These are phyloP conservation scores for Daldinia sp. DNA, from an alignment of 2,329 filamentous ascomycete genomes.

Conservation along the genomic window DNA sequence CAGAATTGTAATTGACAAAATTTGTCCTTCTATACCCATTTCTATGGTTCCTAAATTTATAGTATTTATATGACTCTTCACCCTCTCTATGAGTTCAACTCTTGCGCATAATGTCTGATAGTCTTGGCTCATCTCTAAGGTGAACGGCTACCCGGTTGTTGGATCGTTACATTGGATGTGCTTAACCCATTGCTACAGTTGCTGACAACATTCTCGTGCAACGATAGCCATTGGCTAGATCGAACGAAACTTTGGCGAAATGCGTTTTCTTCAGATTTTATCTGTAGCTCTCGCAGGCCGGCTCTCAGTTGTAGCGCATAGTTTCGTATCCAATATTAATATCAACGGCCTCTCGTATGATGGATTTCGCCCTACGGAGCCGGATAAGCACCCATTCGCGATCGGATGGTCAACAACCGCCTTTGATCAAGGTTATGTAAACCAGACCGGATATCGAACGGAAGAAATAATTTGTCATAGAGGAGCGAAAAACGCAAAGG, in stretches of 20 bases:
- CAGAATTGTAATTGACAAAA: not conserved
- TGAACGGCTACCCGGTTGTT: not conserved
- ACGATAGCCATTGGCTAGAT: not conserved
- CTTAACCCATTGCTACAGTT: not conserved
- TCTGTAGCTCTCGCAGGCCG: slow-evolving; percentile 27
- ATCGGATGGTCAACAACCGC: slow-evolving; percentile 51
- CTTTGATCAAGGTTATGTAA: slow-evolving; percentile 59
- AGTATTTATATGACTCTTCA: not conserved
- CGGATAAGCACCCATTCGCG: slow-evolving; percentile 37
- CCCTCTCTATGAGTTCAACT: not conserved
- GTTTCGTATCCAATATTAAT: slow-evolving; percentile 49
- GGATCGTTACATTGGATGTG: not conserved
- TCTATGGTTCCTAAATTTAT: not conserved
- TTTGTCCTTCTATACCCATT: not conserved
- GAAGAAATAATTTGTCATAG: slow-evolving; percentile 57
- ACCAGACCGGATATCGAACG: slow-evolving; percentile 51
- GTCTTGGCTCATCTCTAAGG: not conserved
- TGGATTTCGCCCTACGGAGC: slow-evolving; percentile 45
- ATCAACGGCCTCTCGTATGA: slow-evolving; percentile 46
- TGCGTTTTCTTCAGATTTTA: slow-evolving; percentile 15
- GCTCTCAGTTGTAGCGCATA: slow-evolving; percentile 42
- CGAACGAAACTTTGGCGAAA: not conserved
- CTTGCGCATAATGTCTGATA: not conserved
- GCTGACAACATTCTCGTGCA: not conserved
- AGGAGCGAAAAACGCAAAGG: slow-evolving; percentile 50